Evolutionary conservation across 1,139 yeast genomes (phyloP), one percentile per base, ranked within the genome.

Genomic region (Entelexis paramagnoliae): DNA sequence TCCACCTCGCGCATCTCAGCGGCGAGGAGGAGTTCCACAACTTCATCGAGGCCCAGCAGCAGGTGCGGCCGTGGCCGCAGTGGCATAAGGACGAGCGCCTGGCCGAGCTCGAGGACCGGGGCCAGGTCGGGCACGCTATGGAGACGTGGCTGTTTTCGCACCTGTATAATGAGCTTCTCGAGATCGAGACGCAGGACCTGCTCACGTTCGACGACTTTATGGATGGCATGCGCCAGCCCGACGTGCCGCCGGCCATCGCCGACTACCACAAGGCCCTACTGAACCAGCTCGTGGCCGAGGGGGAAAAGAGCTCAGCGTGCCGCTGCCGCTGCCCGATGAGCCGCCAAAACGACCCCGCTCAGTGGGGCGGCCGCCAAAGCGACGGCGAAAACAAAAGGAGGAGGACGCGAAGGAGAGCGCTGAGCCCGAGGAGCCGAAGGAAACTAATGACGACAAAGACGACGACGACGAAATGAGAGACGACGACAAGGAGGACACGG

Each of bases 61-160:
- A 28, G 33, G 28, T 7, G 16, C n/a, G 47, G n/a, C 55, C 53
- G 4, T 55, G 64, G 49, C 66, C 66, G 29, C 42, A 41, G 19
- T 58, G 62, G 62, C 52, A 53, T 46, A 22, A 1, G 11, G 57
- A 49, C 35, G 58, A 55, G 9, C 47, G 50, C 7, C 48, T 56
- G 11, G 36, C 13, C 16, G 47, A 30, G 30, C 46, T 55, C 30
- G 60, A 56, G n/a, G 44, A 40, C 8, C 38, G 35, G 17, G 42
- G 51, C 30, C 49, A 59, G 5, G 55, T 63, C 7, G 65, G 68
- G 26, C 51, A 59, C 6, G 51, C 68, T 29, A 58, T 86, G 35
- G 89, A 83, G 63, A 67, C 76, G 4, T 86, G 95, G 95, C 71
- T 78, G 7, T 86, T 86, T 60, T 67, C 85, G 46, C 85, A 85